Evolutionary conservation across 208 protist species (phyloP), one percentile per base, ranked within the genome.

Genomic region (Sergeia podlipaevii): DNA sequence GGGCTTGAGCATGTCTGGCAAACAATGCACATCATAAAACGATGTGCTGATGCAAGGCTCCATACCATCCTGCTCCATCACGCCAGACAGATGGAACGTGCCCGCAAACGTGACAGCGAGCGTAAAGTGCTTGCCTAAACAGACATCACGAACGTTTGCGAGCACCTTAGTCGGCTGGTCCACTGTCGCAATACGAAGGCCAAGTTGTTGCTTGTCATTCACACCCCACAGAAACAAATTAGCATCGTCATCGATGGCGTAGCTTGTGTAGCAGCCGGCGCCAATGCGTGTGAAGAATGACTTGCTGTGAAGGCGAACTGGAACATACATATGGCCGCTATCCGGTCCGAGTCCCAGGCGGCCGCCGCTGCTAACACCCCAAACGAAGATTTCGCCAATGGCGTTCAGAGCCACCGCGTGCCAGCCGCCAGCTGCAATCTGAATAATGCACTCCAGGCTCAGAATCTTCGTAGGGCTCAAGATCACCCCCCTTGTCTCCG

Each of bases 321-420:
- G 82, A 0, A 59, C 62, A 65, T 75, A 80, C 43, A 47, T 29
- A n/a, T n/a, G n/a, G 43, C 75, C 54, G 26, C 74, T 65, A 20
- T 57, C 57, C 45, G 55, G 53, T 10, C 80, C 77, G 30, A 70
- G 54, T 26, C 86, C 86, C 5, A 93, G 71, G 2, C 86, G 73
- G 4, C 82, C 86, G 38, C 65, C 60, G 2, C 52, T 56, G 18
- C 86, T 82, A 29, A 90, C 48, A 23, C 86, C 86, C 82, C 86
- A 90, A 10, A 64, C 54, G 53, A 70, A 93, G 18, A 93, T 70
- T 41, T 89, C 79, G 8, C 86, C 86, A 41, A 81, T 68, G 20
- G 76, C 71, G 56, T 85, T 90, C 17, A 93, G 69, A 8, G 85
- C 85, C 34, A 86, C 45, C 27, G 72, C 75, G 65, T 93, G 85